Base-by-base conservation (phyloP, 768 basidiomycete genomes). In the Calvatia gigantea region DNA sequence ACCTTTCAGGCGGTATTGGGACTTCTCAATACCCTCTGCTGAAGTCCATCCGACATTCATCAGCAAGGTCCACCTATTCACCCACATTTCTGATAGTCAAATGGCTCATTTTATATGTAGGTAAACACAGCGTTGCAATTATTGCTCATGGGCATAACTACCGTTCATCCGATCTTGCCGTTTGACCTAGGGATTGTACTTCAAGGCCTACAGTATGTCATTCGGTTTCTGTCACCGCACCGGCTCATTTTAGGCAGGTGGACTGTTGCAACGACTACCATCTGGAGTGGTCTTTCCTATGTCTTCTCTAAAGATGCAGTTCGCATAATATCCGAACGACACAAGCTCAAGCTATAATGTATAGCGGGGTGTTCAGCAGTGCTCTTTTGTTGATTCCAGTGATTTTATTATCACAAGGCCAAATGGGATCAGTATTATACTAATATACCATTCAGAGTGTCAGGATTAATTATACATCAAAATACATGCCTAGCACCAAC, bases 41-140 rank as follows among this genome's bases (percentile, higher is more conserved):
- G 95, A 97, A 70, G 94, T 98, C 11, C 83, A 83, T 28, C 96
- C 96, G 0, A 98, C 97, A 9, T 71, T 70, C n/a, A 94, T 99
- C 48, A 96, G 93, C 77, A 98, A 96, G 77, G 91, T 89, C 37
- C 12, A 61, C 48, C 12, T 28, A 0, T 17, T 27, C 21, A 5
- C n/a, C 50, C 44, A 25, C 5, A 1, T 29, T 21, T 44, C 27
- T 47, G 15, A 29, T 14, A 9, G 17, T 28, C 1, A 9, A 25
- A 45, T 56, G 49, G 39, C 43, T 19, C 58, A 15, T 52, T 19
- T 14, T 7, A 39, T 43, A 17, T 21, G 1, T 60, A 97, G 91
- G 77, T 92, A 58, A 99, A 99, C 67, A 99, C 96, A 0, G 87
- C 87, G 6, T 79, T 98, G 4, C 96, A 99, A 68, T 83, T 99